Evolutionary conservation across 2,329 filamentous ascomycete species (phyloP), one percentile per base, ranked within the genome.

Genomic region (Thelonectria discophora): DNA sequence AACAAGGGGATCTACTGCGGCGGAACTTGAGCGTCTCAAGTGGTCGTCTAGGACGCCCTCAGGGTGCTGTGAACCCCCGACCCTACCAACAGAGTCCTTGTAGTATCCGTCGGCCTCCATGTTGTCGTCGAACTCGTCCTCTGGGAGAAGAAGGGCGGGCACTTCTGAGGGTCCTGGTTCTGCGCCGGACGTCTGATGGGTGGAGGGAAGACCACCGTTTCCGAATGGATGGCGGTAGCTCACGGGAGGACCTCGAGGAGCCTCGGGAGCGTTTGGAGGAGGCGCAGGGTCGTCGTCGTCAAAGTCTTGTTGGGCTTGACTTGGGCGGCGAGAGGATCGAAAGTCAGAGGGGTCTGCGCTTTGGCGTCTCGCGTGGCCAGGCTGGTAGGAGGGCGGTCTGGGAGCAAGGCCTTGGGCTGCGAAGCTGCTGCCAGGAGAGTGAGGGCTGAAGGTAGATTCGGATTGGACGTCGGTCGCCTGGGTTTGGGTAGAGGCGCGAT

Each of bases 361-460:
- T 49, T 80, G 76, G 52, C 81, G 78, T 55, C 78, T 73, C 62
- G 76, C 71, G 58, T 78, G 73, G 63, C 74, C 77, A 74, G 83
- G 84, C 58, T 83, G 81, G 58, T 85, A 80, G 2, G 86, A 87
- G n/a, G 84, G 79, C 40, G 87, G 86, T 59, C 86, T 82, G 54
- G 86, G 86, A 67, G 86, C 82, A 63, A 88, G 79, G 24, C 85
- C 86, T 66, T 82, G 78, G 56, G 75, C 78, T 47, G 76, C 76
- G 69, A 86, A 84, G 69, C 76, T 83, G 30, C 84, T 81, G 55
- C 12, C 12, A 6, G 86, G 86, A 37, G 86, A 87, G 65, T 83
- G 82, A 47, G 86, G 84, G 69, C 84, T 87, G 71, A 84, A 80
- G 48, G 85, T 87, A 51, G 85, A 86, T 61, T 87, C 83, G 67